Evolutionary conservation across 495 filamentous ascomycete species (phyloP).

Genomic region (Cladorrhinum samala): DNA sequence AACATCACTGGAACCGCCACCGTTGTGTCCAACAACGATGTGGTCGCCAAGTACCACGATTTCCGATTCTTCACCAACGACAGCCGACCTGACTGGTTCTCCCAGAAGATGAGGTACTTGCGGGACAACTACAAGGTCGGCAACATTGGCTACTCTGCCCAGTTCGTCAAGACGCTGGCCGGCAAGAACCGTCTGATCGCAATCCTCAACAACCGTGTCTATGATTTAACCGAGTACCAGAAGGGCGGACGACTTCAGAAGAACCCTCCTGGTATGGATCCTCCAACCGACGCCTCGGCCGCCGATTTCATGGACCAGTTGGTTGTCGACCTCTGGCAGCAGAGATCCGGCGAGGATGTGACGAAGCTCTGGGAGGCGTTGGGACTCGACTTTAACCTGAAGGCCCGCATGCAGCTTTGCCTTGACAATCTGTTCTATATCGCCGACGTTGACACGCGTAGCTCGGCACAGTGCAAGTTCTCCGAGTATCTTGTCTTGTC

Average conservation of each 20-base stretch:
- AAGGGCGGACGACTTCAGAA: conserved; percentile 64
- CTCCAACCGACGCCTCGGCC: conserved; percentile 46
- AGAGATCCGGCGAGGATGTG: conserved; percentile 70
- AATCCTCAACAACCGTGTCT: conserved; percentile 74
- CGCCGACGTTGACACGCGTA: conserved; percentile 85
- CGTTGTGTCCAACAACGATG: conserved; percentile 59
- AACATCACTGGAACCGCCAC: conserved; percentile 65
- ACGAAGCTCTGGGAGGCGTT: conserved; percentile 76
- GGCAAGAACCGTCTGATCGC: conserved; percentile 60
- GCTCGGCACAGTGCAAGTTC: conserved; percentile 79
- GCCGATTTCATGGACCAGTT: conserved; percentile 75
- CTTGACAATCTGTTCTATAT: conserved; percentile 95
- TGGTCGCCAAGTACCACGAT: conserved; percentile 80
- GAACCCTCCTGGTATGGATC: conserved; percentile 44
- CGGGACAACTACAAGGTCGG: conserved; percentile 78
- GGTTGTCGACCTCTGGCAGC: conserved; percentile 71
- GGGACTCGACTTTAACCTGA: conserved; percentile 45
- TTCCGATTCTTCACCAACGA: conserved; percentile 82
- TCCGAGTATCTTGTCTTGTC: conserved; percentile 86
- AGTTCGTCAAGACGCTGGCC: conserved; percentile 69
- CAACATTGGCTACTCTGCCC: conserved; percentile 73
- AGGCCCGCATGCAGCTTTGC: conserved; percentile 70
- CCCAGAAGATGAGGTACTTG: conserved; percentile 72
- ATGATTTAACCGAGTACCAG: conserved; percentile 85
- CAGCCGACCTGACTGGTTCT: conserved; percentile 83